A percentile compares a stretch with the other conserved stretches of the same genome.
These are phyloP conservation scores for Hymenoscyphus linearis DNA, from an alignment of 2,329 filamentous ascomycete genomes.

Conservation along the genomic window DNA sequence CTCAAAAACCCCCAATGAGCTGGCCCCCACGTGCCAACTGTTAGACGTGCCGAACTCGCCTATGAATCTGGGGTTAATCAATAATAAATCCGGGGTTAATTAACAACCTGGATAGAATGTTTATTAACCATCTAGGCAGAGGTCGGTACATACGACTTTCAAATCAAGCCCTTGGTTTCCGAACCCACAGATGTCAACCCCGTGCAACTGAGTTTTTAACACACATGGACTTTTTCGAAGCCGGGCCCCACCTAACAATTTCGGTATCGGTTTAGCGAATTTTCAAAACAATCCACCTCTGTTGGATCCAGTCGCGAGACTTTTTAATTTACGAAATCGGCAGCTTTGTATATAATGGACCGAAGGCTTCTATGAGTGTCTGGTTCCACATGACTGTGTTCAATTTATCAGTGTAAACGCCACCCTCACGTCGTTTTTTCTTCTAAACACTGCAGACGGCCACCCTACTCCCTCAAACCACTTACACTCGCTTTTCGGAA, in stretches of 20 bases:
- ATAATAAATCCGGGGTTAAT: constrained; percentile 11
- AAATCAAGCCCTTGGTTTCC: constrained; percentile 10
- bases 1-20: constrained; percentile 8
- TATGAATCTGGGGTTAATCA: constrained; percentile 14
- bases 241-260: constrained; percentile 14
- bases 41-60: constrained; percentile 10
- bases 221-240: constrained; percentile 9
- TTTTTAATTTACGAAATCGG: constrained; percentile 16
- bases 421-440: not conserved
- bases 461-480: not conserved
- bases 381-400: constrained; percentile 7
- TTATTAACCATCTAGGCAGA: constrained; percentile 20
- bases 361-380: constrained; percentile 6
- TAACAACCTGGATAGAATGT: constrained; percentile 26
- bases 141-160: constrained; percentile 19
- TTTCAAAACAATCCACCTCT: constrained; percentile 6
- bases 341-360: constrained; percentile 11
- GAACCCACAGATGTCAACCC: constrained; percentile 4
- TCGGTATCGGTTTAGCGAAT: constrained; percentile 18
- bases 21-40: constrained; percentile 11
- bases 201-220: constrained; percentile 5
- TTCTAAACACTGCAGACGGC: constrained; percentile 3
- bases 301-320: constrained; percentile 13
- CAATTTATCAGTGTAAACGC: constrained; percentile 4
- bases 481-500: not conserved